Percentiles rank a stretch among this genome's conserved stretches.
These are phyloP conservation scores for Symmetrospora coprosmae DNA, from an alignment of 768 basidiomycete genomes.

Conservation along the genomic window DNA sequence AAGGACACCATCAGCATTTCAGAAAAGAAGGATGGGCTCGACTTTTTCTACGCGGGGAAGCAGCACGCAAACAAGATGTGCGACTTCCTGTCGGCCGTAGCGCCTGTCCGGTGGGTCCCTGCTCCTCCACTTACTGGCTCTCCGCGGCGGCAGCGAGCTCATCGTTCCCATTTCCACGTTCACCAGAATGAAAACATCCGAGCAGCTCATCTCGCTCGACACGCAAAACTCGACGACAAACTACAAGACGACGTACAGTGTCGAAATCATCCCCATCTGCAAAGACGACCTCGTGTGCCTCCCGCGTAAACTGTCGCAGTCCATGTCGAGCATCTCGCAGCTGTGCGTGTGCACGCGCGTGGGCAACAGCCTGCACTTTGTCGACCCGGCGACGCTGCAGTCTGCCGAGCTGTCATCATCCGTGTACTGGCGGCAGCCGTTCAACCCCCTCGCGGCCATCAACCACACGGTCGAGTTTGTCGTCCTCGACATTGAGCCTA, in stretches of 20 bases:
- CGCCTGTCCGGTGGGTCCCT: constrained; percentile 60
- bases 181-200: constrained; percentile 74
- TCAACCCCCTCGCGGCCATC: constrained; percentile 65
- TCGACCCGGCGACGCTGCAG: constrained; percentile 78
- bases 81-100: constrained; percentile 75
- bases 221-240: constrained; percentile 83
- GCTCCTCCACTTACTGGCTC: background rate
- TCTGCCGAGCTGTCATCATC: constrained; percentile 60
- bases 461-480: constrained; percentile 87
- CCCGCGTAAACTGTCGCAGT: constrained; percentile 63
- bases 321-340: constrained; percentile 72
- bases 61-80: constrained; percentile 93
- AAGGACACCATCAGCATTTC: constrained; percentile 87
- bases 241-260: constrained; percentile 94
- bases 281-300: constrained; percentile 94
- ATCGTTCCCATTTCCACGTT: background rate
- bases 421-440: constrained; percentile 82
- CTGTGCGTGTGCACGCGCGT: constrained; percentile 78
- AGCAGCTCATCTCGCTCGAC: constrained; percentile 84
- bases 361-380: constrained; percentile 74
- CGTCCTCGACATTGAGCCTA: constrained; percentile 81
- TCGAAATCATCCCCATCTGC: constrained; percentile 92
- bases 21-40: constrained; percentile 84
- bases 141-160: background rate
- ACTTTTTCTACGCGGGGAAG: constrained; percentile 86